Conservation (phyloP, 2,329 filamentous ascomycete genomes). For the Passalora sequoiae region DNA sequence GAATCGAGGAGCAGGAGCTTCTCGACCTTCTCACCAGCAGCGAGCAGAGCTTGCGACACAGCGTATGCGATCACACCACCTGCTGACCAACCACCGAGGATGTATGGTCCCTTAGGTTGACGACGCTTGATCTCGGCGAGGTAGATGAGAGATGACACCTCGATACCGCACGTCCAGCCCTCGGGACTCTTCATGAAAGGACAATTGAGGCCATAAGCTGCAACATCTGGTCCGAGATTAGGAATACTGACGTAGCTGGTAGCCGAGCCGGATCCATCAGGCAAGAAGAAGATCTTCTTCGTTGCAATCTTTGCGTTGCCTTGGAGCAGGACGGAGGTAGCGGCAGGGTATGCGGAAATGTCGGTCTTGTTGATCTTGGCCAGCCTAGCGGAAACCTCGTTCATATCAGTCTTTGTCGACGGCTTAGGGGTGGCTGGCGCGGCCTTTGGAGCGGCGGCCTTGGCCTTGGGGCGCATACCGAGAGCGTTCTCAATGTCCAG, state of each 20-base stretch:
- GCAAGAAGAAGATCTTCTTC: slow-evolving; percentile 51
- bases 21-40: slow-evolving; percentile 46
- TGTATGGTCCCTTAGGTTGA: slow-evolving; percentile 59
- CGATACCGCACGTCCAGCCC: slow-evolving; percentile 60
- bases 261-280: slow-evolving; percentile 54
- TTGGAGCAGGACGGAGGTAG: slow-evolving; percentile 53
- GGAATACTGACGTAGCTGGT: slow-evolving; percentile 63
- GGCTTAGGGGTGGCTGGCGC: slow-evolving; percentile 18
- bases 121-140: slow-evolving; percentile 65
- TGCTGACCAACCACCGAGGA: slow-evolving; percentile 53
- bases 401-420: slow-evolving; percentile 35
- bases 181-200: slow-evolving; percentile 66
- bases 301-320: slow-evolving; percentile 53
- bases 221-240: slow-evolving; percentile 48
- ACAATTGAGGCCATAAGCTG: slow-evolving; percentile 57
- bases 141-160: slow-evolving; percentile 60
- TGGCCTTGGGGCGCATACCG: slow-evolving; percentile 49
- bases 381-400: slow-evolving; percentile 47
- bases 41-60: slow-evolving; percentile 46
- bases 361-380: slow-evolving; percentile 35
- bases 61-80: slow-evolving; percentile 53
- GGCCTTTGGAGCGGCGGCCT: slow-evolving; percentile 29
- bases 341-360: slow-evolving; percentile 43
- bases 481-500: slow-evolving; percentile 62
- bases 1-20: slow-evolving; percentile 51